Evolutionary conservation across 305 asterid species (phyloP).

Genomic region (Solanum hybrid): DNA sequence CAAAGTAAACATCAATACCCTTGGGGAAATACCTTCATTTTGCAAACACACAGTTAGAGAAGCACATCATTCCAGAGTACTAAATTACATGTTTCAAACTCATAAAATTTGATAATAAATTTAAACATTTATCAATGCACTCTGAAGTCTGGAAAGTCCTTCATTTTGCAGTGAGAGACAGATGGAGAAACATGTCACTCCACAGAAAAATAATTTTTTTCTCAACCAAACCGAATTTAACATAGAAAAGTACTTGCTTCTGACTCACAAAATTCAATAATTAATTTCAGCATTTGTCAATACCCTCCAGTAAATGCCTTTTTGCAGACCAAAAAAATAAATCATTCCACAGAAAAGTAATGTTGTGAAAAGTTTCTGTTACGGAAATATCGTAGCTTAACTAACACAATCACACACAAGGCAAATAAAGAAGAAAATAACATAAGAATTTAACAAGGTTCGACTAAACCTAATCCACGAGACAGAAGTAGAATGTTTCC

Average conservation of each 20-base stretch:
- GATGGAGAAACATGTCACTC: not conserved
- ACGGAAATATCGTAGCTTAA: too few relatives aligned
- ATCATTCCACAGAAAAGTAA: too few relatives aligned
- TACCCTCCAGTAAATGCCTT: not conserved
- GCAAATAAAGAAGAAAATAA: too few relatives aligned
- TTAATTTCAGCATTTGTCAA: not conserved
- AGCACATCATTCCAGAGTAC: not conserved
- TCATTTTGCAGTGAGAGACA: not conserved
- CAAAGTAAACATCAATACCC: conserved; percentile 59
- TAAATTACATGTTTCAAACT: not conserved
- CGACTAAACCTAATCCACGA: too few relatives aligned
- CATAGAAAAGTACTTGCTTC: too few relatives aligned
- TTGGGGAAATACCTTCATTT: conserved; percentile 35
- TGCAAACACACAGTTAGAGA: not conserved
- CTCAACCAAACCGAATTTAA: too few relatives aligned
- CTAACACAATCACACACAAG: too few relatives aligned
- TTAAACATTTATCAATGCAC: not conserved
- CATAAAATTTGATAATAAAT: not conserved
- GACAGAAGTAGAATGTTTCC: too few relatives aligned
- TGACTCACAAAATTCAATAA: not conserved
- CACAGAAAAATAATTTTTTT: not conserved
- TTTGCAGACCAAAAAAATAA: too few relatives aligned
- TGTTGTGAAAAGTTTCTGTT: too few relatives aligned
- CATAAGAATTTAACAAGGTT: too few relatives aligned
- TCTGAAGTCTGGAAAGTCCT: not conserved